Conservation (phyloP, 2,329 filamentous ascomycete genomes). For the Ascocoryne sarcoides region DNA sequence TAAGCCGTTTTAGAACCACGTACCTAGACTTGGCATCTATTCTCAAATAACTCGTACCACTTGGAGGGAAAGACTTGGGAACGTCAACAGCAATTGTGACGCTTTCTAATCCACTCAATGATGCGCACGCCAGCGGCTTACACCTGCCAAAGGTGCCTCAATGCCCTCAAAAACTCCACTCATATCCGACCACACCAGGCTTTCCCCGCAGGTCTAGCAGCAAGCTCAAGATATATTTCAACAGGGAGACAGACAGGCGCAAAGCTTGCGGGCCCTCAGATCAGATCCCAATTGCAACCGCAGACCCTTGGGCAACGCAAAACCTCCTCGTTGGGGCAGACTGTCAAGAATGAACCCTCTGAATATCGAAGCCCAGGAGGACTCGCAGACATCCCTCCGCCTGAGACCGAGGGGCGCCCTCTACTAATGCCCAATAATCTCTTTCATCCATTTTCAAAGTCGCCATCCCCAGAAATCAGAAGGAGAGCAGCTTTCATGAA, state of each 20-base stretch:
- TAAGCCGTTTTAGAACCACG: constrained; percentile 9
- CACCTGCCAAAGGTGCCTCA: constrained; percentile 27
- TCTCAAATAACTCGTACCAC: constrained; percentile 2
- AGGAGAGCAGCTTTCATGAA: constrained; percentile 83
- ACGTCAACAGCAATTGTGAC: not conserved
- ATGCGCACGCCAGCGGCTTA: constrained; percentile 24
- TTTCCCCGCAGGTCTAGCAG: constrained; percentile 11
- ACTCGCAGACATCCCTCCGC: constrained; percentile 14
- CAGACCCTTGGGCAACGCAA: constrained; percentile 15
- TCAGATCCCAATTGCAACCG: constrained; percentile 4
- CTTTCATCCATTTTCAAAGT: constrained; percentile 86
- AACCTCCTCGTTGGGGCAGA: constrained; percentile 19
- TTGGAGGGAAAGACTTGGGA: too few species aligned
- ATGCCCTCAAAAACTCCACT: constrained; percentile 18
- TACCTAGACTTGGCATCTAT: not conserved
- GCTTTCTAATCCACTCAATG: not conserved
- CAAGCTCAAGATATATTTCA: constrained; percentile 19
- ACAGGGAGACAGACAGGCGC: constrained; percentile 13
- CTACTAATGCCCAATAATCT: constrained; percentile 58
- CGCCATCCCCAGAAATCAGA: constrained; percentile 81
- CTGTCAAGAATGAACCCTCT: constrained; percentile 19
- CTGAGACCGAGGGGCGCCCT: constrained; percentile 19
- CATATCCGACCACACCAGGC: constrained; percentile 9
- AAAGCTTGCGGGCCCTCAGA: constrained; percentile 10
- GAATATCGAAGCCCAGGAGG: constrained; percentile 18